These are phyloP conservation scores for Inga leiocalycina DNA, from an alignment of 306 rosid species.

Conservation along the genomic window DNA sequence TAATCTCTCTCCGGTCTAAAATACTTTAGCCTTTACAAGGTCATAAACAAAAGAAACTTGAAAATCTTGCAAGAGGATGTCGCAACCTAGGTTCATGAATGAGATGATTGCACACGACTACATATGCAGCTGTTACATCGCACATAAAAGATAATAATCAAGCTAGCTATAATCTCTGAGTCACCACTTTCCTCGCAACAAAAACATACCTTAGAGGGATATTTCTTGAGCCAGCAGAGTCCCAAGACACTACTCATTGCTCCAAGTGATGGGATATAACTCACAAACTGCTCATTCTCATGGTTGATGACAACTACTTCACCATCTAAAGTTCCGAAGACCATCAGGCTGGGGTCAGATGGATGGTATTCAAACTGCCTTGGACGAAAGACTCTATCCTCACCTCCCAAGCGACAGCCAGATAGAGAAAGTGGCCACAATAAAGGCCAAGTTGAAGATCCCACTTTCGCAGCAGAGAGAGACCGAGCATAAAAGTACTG, in stretches of 20 bases:
- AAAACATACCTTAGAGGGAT: constrained; percentile 76
- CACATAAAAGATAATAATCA: constrained; percentile 17
- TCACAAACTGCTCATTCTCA: constrained; percentile 64
- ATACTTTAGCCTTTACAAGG: constrained; percentile 26
- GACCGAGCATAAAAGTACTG: constrained; percentile 68
- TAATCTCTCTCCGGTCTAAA: constrained; percentile 10
- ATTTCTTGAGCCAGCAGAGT: constrained; percentile 85
- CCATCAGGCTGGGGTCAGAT: constrained; percentile 74
- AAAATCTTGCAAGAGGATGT: constrained; percentile 23
- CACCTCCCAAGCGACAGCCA: constrained; percentile 52
- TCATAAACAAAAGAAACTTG: constrained; percentile 23
- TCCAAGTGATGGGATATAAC: constrained; percentile 76
- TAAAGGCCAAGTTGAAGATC: constrained; percentile 79
- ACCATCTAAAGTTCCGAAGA: constrained; percentile 86
- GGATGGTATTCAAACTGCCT: constrained; percentile 94
- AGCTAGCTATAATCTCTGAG: constrained; percentile 7
- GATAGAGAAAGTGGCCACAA: constrained; percentile 64
- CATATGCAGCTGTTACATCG: constrained; percentile 17
- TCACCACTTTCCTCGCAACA: constrained; percentile 22
- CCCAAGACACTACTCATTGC: constrained; percentile 86
- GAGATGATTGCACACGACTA: constrained; percentile 12
- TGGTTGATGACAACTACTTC: constrained; percentile 82
- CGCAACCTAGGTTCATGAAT: constrained; percentile 6
- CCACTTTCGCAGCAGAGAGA: constrained; percentile 76
- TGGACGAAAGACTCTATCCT: constrained; percentile 64